Base-by-base conservation (phyloP, 768 basidiomycete genomes). In the Mycena galopus region DNA sequence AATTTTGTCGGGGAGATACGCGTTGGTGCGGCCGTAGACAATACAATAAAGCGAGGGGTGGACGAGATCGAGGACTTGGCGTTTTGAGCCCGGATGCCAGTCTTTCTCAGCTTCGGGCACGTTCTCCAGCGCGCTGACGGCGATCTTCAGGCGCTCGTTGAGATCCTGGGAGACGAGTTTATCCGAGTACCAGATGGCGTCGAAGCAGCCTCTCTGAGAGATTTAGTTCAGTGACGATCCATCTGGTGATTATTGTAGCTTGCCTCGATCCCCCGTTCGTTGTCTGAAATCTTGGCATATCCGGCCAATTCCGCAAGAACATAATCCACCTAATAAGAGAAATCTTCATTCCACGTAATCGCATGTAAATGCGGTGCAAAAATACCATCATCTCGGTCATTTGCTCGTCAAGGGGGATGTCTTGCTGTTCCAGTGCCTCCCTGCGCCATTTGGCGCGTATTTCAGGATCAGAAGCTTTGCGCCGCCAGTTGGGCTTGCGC, bases 1-100 rank as follows among this genome's bases (percentile, higher is more conserved):
- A 6, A 53, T 51, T 25, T 69, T 27, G n/a, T 42, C 30, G 2
- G 55, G 55, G 19, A n/a, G n/a, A 29, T 59, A 71, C 12, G 44
- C 65, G 21, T 71, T 42, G 3, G 73, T 80, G 16, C 75, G 69
- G 29, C 67, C 76, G 59, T 81, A 79, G 11, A 73, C 72, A 16
- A 79, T 33, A 39, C 71, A 72, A 21, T 61, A 61, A 1, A 61
- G 39, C 7, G 59, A 61, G 7, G n/a, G n/a, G n/a, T n/a, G n/a
- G n/a, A n/a, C n/a, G n/a, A n/a, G n/a, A n/a, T n/a, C n/a, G n/a
- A 59, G 59, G 23, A 61, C 59, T 29, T 61, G 59, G 21, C 70
- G 55, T 42, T 79, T 67, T 4, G 78, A 77, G n/a, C 75, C 65
- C 11, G 79, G 80, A 53, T 79, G 80, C 80, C 80, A 81, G 71